phyloP scores from a whole-genome alignment of 2,329 filamentous ascomycete species.

The Pseudocercospora vitis region DNA sequence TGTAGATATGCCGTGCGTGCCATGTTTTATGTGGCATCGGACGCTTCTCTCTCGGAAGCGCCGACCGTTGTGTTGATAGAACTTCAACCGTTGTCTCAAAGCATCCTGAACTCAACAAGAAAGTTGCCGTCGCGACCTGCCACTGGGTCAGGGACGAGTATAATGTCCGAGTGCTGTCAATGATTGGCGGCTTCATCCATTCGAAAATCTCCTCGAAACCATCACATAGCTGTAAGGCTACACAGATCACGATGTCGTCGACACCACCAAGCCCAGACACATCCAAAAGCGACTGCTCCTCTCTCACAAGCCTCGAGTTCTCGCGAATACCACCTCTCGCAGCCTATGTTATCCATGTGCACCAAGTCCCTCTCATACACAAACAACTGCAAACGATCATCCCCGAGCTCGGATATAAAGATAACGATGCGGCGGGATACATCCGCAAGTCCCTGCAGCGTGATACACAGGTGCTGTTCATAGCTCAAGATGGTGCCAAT shows the following conservation, averaged over 20 bases:
- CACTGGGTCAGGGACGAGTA: neutral
- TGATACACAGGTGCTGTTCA: conserved; percentile 17
- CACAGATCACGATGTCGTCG: neutral
- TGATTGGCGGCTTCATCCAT: too few species aligned
- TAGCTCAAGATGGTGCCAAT: conserved; percentile 11
- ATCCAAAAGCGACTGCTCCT: neutral
- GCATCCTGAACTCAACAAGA: neutral
- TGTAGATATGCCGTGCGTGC: neutral
- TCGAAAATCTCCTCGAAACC: neutral
- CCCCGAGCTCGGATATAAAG: conserved; percentile 8
- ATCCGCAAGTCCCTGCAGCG: conserved; percentile 12
- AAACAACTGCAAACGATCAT: conserved; percentile 11
- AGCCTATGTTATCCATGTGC: conserved; percentile 13
- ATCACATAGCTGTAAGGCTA: neutral
- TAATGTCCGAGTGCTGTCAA: neutral
- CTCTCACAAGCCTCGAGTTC: conserved; percentile 9
- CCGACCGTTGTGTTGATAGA: neutral
- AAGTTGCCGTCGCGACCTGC: neutral
- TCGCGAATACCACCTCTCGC: neutral
- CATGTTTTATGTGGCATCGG: neutral
- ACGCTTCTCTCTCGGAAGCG: neutral
- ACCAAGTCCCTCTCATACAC: conserved; percentile 14
- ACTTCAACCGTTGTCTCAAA: neutral
- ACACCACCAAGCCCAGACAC: neutral
- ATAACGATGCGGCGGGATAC: conserved; percentile 7